Conservation (phyloP, 2,329 filamentous ascomycete species). For the Celoporthe dispersa region DNA sequence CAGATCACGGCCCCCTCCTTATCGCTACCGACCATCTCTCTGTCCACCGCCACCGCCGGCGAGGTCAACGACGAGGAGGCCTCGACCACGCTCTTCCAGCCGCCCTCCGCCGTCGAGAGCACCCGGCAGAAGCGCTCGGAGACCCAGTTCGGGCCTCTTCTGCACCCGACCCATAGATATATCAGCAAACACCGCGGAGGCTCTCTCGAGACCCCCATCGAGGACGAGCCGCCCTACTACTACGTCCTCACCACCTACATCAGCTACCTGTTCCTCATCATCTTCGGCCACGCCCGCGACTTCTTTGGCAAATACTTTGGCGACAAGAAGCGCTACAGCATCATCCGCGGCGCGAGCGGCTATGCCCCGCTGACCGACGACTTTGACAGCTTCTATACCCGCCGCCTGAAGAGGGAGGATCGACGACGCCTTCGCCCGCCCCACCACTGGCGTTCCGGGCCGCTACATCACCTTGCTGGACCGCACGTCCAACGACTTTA, state of each 20-base stretch:
- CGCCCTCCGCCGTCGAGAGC: conserved; percentile 82
- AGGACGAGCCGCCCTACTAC: conserved; percentile 96
- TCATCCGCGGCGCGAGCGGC: conserved; percentile 81
- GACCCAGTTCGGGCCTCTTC: conserved; percentile 88
- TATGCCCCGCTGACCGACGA: conserved; percentile 96
- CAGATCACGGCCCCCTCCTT: conserved; percentile 73
- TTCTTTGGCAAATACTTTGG: conserved; percentile 98
- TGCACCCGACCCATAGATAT: conserved; percentile 81
- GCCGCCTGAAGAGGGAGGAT: conserved; percentile 90
- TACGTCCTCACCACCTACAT: conserved; percentile 97
- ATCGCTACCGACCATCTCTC: conserved; percentile 86
- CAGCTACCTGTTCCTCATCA: conserved; percentile 94
- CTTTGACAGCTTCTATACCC: conserved; percentile 98
- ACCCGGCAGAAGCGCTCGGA: conserved; percentile 77
- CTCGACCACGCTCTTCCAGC: conserved; percentile 82
- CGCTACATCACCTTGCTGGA: conserved; percentile 93
- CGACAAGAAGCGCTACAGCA: conserved; percentile 78
- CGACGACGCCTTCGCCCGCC: conserved; percentile 94
- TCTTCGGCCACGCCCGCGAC: conserved; percentile 92
- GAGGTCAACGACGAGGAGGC: conserved; percentile 73
- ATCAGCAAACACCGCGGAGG: conserved; percentile 85
- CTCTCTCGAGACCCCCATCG: conserved; percentile 79
- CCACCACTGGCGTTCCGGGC: conserved; percentile 90
- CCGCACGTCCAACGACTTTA: conserved; percentile 88
- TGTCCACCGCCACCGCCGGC: conserved; percentile 82